Evolutionary conservation across 2,329 filamentous ascomycete species (phyloP), one percentile per base, ranked within the genome.

Genomic region (Penicillium sp.): DNA sequence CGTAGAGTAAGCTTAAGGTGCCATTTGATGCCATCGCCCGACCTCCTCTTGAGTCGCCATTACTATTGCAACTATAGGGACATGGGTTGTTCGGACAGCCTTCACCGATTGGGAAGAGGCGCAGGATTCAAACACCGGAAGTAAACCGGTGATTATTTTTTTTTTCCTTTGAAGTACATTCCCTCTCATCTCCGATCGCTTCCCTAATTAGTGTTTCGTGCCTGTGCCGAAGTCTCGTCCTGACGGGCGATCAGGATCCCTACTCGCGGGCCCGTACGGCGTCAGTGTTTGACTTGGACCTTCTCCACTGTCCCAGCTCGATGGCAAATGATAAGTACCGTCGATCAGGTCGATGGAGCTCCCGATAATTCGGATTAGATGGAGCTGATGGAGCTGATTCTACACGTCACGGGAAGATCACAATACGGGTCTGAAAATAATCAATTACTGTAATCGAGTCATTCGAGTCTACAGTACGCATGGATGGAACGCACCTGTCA

Each of bases 401-500:
- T 50, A 50, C 47, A 42, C 38, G 42, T 45, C 48, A 50, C 36
- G 36, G 36, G 47, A 24, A 46, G 34, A 34, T 31, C 29, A 52
- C 6, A 15, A 36, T 31, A 45, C 41, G 21, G n/a, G 23, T 18
- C 12, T n/a, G 3, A 9, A 38, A 15, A 7, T 21, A n/a, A 18
- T n/a, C 16, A 15, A 38, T 2, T 26, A 26, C 5, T n/a, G 38
- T 16, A 12, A 28, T 15, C 33, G 18, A 36, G 23, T 34, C 21
- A 42, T 33, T 33, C 7, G 36, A 21, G 38, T 58, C 57, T 61
- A 54, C 54, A 61, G 50, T 29, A 48, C 3, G 13, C 33, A 54
- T 23, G 39, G 29, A 36, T 34, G 26, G 47, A 50, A 52, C 51
- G 47, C 52, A 58, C 49, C 54, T 59, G 58, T 60, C 55, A 61